A percentile compares a stretch with the other conserved stretches of the same genome.
These are phyloP conservation scores for Epicoccum nigrum DNA, from an alignment of 2,329 filamentous ascomycete genomes.

Conservation along the genomic window DNA sequence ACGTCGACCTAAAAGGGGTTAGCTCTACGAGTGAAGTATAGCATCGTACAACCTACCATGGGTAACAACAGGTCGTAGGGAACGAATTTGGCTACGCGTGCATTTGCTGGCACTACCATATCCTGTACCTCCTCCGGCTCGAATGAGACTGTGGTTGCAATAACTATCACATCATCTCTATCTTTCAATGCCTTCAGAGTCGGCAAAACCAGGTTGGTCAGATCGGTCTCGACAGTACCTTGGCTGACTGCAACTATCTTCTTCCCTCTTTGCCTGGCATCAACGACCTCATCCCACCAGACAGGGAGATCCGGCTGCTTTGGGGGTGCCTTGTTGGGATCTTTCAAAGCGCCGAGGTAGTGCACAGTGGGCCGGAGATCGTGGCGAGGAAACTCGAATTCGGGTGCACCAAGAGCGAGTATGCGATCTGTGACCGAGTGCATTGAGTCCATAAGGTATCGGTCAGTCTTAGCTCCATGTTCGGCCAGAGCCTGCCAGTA, in stretches of 20 bases:
- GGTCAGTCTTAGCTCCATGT: not conserved
- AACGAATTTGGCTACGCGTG: conserved; percentile 1
- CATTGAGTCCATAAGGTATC: not conserved
- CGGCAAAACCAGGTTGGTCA: not conserved
- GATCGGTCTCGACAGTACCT: not conserved
- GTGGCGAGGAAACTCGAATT: conserved; percentile 1
- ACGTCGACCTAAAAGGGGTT: not conserved
- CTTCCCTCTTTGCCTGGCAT: not conserved
- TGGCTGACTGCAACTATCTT: conserved; percentile 1
- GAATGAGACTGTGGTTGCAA: not conserved
- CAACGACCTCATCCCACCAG: not conserved
- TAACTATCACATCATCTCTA: not conserved
- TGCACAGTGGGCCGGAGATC: not conserved
- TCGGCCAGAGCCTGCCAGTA: not conserved
- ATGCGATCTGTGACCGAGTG: not conserved
- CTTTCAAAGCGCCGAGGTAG: not conserved
- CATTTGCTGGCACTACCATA: not conserved
- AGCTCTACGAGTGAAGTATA: not conserved
- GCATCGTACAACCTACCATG: not conserved
- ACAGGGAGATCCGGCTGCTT: not conserved
- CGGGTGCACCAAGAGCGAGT: not conserved
- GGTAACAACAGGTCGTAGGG: not conserved
- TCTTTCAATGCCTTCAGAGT: not conserved
- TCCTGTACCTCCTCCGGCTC: not conserved
- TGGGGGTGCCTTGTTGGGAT: not conserved